Evolutionary conservation across 768 basidiomycete genomes (phyloP), one percentile per base, ranked within the genome.

Genomic region (Leccinellum luteum): DNA sequence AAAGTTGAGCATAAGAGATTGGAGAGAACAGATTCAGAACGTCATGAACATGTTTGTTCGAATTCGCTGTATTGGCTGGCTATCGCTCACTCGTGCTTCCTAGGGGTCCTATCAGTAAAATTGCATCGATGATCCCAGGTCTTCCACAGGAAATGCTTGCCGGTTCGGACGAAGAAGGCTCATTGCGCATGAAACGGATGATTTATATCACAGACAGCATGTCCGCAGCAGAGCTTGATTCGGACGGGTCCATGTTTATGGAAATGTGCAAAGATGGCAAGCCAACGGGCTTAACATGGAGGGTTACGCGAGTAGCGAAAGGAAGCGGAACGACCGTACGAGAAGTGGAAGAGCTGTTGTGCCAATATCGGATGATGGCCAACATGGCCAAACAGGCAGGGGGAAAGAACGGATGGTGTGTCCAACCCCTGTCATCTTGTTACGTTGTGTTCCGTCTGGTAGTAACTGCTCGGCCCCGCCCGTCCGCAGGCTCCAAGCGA

Each of bases 151-250:
- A 92, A 44, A 76, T 98, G 64, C 81, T 98, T 56, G 88, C 91
- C 66, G 95, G 93, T 27, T 90, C 89, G 25, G 96, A 98, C 67
- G 95, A 98, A 73, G 96, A 99, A 64, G 93, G 92, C 30, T 84
- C 89, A 6, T 69, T 82, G 58, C 88, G 93, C 56, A 86, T 99
- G 85, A 98, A 98, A 75, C 87, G 95, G 58, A 93, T 99, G 90
- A 92, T 98, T 65, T 98, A 89, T 76, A 98, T 99, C 67, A 97
- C 94, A 12, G 97, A 99, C 73, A 93, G 92, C 67, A 99, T 99
- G 97, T 92, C 92, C 50, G 85, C 90, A 34, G 74, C 75, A 54
- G 97, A 99, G 73, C 84, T 99, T 53, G 94, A 99, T 75, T 96
- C 93, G 6, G 97, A 99, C 69, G 97, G 97, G 4, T 78, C 87